Evolutionary conservation across 2,329 filamentous ascomycete genomes (phyloP), one percentile per base, ranked within the genome.

Genomic region (Diaporthe helianthi): DNA sequence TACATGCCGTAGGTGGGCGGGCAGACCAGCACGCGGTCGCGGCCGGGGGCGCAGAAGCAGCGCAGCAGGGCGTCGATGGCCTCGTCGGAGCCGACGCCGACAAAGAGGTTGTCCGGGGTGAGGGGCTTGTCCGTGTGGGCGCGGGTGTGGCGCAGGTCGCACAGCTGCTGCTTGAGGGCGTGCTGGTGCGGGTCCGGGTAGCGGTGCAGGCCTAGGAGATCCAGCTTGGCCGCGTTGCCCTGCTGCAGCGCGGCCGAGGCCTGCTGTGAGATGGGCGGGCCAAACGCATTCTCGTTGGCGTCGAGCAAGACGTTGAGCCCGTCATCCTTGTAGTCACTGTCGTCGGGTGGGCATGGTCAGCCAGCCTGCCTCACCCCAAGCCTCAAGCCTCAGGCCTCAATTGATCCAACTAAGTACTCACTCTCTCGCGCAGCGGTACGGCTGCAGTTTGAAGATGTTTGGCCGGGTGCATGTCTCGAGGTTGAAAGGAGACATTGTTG

Each of bases 1-100:
- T 99, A 99, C 96, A 99, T 99, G 82, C 96, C 96, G 79, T 99
- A 99, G 0, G 96, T 99, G 1, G 96, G 96, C 22, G 96, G 96
- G 77, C 95, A 98, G 51, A 93, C 95, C 44, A 99, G 87, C 78
- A 99, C 97, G 78, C 92, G 93, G 81, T 99, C 96, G 73, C 86
- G 86, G 54, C 91, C 93, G 0, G 96, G 96, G 1, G 89, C 83
- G 82, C 96, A 99, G 84, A 99, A 99, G 80, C 93, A 96, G 65
- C 96, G 91, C 70, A 99, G 87, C 49, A 99, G 87, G 7, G 93
- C 93, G 81, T 99, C 96, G 78, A 99, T 97, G 72, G 93, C 95
- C 85, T 99, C 96, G 79, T 99, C 96, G 71, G 93, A 97, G 72
- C 96, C 96, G 52, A 98, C 94, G 71, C 96, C 96, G 61, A 98